Evolutionary conservation across 2,329 filamentous ascomycete species (phyloP).

Genomic region (Phyllachora maydis): DNA sequence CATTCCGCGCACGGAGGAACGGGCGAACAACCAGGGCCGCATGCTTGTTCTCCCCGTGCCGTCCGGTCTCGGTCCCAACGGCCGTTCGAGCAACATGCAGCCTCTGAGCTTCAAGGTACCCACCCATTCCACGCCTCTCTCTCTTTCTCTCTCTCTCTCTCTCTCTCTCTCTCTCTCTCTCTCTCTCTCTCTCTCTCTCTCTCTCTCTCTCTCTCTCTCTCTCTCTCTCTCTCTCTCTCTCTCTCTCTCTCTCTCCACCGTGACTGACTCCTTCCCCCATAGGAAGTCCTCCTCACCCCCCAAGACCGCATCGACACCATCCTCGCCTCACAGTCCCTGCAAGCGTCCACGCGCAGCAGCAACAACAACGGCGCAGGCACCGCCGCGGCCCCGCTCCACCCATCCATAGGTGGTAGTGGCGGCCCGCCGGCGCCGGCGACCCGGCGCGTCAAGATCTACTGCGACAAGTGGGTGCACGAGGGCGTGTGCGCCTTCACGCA

Average conservation of each 20-base stretch:
- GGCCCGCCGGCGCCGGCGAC: conserved; percentile 11
- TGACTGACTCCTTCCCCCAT: too few species aligned
- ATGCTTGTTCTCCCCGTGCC: conserved; percentile 24
- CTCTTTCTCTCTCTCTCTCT: neutral
- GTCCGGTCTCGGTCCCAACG: conserved; percentile 14
- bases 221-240: neutral
- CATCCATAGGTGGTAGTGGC: too few species aligned
- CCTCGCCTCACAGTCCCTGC: conserved; percentile 10
- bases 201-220: neutral
- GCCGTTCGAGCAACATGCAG: too few species aligned
- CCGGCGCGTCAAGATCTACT: conserved; percentile 47
- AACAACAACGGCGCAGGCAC: too few species aligned
- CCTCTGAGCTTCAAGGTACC: too few species aligned
- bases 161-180: neutral
- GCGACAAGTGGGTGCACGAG: conserved; percentile 76
- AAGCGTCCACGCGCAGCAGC: conserved; percentile 1
- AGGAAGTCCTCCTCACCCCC: too few species aligned
- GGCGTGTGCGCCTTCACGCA: conserved; percentile 72
- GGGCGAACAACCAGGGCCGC: conserved; percentile 20
- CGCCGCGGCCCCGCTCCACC: too few species aligned
- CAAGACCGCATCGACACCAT: conserved; percentile 18
- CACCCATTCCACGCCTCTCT: neutral
- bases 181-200: conserved; percentile 1
- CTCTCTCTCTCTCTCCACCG: too few species aligned
- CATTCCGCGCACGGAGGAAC: conserved; percentile 18